Evolutionary conservation across 495 filamentous ascomycete species (phyloP).

Genomic region (Letharia lupina): DNA sequence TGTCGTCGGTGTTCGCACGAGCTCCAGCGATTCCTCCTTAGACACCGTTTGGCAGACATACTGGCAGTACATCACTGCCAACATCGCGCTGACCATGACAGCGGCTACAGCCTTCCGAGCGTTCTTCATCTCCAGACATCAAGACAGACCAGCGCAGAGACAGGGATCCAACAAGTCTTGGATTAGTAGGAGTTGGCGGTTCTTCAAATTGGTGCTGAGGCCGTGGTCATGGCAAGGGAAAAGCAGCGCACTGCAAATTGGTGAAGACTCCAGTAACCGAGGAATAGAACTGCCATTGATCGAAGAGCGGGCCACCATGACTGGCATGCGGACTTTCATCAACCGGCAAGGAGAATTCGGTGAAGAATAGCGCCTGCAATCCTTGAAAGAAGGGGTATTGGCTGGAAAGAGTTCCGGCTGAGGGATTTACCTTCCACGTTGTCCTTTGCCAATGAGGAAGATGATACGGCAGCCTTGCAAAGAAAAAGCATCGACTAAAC

Average conservation of each 20-base stretch:
- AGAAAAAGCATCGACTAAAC: neutral
- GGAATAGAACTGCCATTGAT: conserved; percentile 3
- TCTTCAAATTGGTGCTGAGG: conserved; percentile 1
- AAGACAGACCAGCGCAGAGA: conserved; percentile 1
- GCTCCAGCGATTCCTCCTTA: neutral
- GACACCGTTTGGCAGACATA: conserved; percentile 22
- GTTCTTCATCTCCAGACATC: conserved; percentile 19
- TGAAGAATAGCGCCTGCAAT: neutral
- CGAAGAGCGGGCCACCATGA: conserved; percentile 16
- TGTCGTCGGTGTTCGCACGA: conserved; percentile 10
- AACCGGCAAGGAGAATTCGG: conserved; percentile 8
- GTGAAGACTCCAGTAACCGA: conserved; percentile 3
- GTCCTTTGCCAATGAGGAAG: neutral
- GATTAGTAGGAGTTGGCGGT: conserved; percentile 2
- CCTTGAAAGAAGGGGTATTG: neutral
- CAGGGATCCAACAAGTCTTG: neutral
- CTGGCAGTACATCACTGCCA: conserved; percentile 22
- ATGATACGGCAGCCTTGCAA: neutral
- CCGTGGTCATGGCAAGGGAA: conserved; percentile 8
- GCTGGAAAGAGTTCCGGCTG: neutral
- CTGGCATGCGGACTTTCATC: conserved; percentile 22
- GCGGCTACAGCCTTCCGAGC: conserved; percentile 23
- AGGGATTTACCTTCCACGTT: neutral
- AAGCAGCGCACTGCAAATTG: neutral
- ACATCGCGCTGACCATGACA: conserved; percentile 21